Evolutionary conservation across 148 eudicot genomes (phyloP).

Genomic region (Selenicereus undatus): DNA sequence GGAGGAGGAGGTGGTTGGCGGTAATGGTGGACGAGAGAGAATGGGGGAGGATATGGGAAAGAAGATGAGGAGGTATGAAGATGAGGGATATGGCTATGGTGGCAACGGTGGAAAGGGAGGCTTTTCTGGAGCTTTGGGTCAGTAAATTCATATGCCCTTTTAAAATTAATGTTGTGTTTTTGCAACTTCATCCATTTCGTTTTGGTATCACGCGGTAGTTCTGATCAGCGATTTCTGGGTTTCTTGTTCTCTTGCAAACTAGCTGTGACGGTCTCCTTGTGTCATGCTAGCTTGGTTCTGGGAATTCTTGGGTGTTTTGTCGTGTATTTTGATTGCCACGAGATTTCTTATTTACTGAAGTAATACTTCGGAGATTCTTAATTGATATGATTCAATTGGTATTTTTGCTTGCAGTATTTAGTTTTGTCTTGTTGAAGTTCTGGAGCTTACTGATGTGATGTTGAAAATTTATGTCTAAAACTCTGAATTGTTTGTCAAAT

Average conservation of each 20-base stretch:
- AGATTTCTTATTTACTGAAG: background rate
- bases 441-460: background rate
- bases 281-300: background rate
- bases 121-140: constrained; percentile 43
- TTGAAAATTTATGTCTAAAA: background rate
- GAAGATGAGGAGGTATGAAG: constrained; percentile 30
- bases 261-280: background rate
- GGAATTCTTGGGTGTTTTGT: background rate
- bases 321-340: background rate
- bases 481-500: background rate
- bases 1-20: constrained; percentile 31
- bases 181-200: background rate
- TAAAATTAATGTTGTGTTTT: background rate
- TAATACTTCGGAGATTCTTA: background rate
- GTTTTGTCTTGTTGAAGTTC: background rate
- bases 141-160: constrained; percentile 17
- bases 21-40: constrained; percentile 36
- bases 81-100: constrained; percentile 28
- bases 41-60: constrained; percentile 34
- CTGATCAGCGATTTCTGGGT: background rate
- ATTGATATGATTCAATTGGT: background rate
- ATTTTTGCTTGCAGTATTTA: background rate
- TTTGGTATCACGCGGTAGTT: background rate
- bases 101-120: constrained; percentile 48
- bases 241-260: background rate